These are phyloP conservation scores for Carpinus viminea DNA, from an alignment of 306 rosid species.

Conservation along the genomic window DNA sequence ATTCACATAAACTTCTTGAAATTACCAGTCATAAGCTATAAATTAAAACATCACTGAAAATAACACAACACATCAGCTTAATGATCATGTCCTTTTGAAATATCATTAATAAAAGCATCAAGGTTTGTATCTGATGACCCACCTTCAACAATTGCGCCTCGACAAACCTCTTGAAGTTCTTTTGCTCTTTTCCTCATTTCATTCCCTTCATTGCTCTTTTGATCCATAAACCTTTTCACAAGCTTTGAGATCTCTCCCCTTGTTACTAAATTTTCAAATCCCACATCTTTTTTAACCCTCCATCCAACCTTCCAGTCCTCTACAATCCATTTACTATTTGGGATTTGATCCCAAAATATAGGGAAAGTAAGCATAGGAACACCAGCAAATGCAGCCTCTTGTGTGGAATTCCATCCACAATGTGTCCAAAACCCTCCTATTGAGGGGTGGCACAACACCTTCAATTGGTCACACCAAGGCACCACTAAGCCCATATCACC, in stretches of 20 bases:
- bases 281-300: conserved; percentile 30
- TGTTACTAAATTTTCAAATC: conserved; percentile 7
- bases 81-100: not conserved
- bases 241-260: conserved; percentile 36
- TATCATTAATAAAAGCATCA: conserved; percentile 29
- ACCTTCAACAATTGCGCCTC: conserved; percentile 31
- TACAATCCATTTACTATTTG: conserved; percentile 41
- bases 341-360: conserved; percentile 37
- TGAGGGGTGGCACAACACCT: conserved; percentile 39
- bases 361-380: conserved; percentile 46
- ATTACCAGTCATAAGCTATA: no score
- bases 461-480: conserved; percentile 58
- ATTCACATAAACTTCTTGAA: no score
- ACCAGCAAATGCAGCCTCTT: conserved; percentile 44
- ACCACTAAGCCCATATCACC: conserved; percentile 35
- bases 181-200: conserved; percentile 23
- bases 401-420: conserved; percentile 57
- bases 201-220: conserved; percentile 9
- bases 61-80: not conserved
- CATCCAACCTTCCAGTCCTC: conserved; percentile 49
- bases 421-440: conserved; percentile 58
- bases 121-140: conserved; percentile 40
- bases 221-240: conserved; percentile 33
- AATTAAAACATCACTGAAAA: not conserved
- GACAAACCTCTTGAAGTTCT: conserved; percentile 24